Conservation (phyloP, 805 yeast genomes). For the Groenewaldozyma salmanticensis region DNA sequence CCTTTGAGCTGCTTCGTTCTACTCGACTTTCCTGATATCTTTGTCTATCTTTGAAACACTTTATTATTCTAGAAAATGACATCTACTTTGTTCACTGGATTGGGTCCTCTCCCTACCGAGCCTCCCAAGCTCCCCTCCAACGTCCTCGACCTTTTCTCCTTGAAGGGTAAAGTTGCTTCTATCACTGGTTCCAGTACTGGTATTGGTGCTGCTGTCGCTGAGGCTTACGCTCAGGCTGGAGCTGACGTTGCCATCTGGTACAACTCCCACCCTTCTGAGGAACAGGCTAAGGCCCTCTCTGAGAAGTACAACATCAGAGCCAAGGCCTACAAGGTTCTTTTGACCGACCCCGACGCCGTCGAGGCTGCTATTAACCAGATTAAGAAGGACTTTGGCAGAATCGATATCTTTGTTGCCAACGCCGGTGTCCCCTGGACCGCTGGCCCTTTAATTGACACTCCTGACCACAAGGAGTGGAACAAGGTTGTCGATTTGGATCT, state of each 20-base stretch:
- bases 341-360: slow-evolving; percentile 42
- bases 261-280: slow-evolving; percentile 53
- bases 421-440: slow-evolving; percentile 82
- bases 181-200: slow-evolving; percentile 84
- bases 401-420: slow-evolving; percentile 80
- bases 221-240: slow-evolving; percentile 79
- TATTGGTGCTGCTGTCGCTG: slow-evolving; percentile 74
- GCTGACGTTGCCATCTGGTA: slow-evolving; percentile 71
- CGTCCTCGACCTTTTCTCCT: slow-evolving; percentile 61
- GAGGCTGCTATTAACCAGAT: slow-evolving; percentile 40
- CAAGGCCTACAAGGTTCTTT: slow-evolving; percentile 55
- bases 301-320: slow-evolving; percentile 50
- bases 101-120: slow-evolving; percentile 40
- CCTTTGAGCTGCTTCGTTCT: too few species aligned
- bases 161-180: slow-evolving; percentile 74
- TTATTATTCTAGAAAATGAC: too few species aligned
- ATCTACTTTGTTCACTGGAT: slow-evolving; percentile 24
- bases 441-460: slow-evolving; percentile 44
- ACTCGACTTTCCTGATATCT: too few species aligned
- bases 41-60: too few species aligned
- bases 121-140: slow-evolving; percentile 42
- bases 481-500: slow-evolving; percentile 66
- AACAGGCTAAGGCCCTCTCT: slow-evolving; percentile 46
- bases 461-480: slow-evolving; percentile 53
- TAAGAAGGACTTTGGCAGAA: slow-evolving; percentile 61